phyloP scores from a whole-genome alignment of 176 grass and related monocot species.

The Typha latifolia region DNA sequence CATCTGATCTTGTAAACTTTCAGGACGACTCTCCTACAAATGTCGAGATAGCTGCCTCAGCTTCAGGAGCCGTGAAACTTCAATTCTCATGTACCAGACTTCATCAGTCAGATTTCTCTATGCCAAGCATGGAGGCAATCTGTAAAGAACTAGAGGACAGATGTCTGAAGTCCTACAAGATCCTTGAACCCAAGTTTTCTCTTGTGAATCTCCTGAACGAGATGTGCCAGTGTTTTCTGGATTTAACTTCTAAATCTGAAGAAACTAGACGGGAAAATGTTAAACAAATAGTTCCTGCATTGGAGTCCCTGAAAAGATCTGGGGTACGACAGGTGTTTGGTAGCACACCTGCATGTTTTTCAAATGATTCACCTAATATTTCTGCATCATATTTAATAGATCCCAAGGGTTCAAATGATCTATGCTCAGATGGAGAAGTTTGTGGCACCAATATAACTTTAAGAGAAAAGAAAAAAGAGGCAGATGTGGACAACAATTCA shows the following conservation, averaged over 20 bases:
- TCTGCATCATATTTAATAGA: neutral
- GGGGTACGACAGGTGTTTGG: conserved; percentile 4
- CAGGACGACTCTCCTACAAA: conserved; percentile 18
- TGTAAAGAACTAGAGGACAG: conserved; percentile 52
- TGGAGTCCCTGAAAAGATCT: conserved; percentile 20
- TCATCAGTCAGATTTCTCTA: conserved; percentile 39
- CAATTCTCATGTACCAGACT: conserved; percentile 35
- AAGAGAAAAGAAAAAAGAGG: neutral
- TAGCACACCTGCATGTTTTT: conserved; percentile 2
- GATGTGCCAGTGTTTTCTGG: conserved; percentile 50
- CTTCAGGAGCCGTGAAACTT: conserved; percentile 43
- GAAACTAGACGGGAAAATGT: conserved; percentile 21
- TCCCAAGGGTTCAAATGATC: conserved; percentile 11
- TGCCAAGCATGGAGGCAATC: conserved; percentile 43
- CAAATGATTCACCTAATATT: neutral
- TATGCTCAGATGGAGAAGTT: conserved; percentile 9
- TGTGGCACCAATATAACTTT: conserved; percentile 13
- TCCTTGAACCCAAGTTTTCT: conserved; percentile 55
- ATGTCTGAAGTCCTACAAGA: conserved; percentile 53
- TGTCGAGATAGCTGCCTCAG: conserved; percentile 48
- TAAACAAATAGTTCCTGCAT: conserved; percentile 27
- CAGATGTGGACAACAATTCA: neutral
- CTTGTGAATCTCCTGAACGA: conserved; percentile 57
- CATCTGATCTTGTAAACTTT: neutral
- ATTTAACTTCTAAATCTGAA: conserved; percentile 38